phyloP scores from a whole-genome alignment of 164 flowering plant species.

The Aristolochia californica region DNA sequence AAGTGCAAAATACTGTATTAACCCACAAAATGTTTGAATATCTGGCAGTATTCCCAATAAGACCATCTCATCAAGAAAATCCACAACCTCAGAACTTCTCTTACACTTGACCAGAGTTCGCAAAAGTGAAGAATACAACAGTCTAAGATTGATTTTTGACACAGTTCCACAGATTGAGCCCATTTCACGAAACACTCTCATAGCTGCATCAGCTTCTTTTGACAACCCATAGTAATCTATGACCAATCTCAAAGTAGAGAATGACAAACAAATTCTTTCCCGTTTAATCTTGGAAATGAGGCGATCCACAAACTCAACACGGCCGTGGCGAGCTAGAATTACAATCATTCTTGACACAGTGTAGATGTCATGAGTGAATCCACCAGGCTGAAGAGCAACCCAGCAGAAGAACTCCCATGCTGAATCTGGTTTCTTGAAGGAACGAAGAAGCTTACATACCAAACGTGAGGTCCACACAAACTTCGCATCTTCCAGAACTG shows the following conservation, averaged over 20 bases:
- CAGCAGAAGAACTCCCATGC: constrained; percentile 92
- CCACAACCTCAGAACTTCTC: constrained; percentile 41
- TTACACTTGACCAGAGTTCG: constrained; percentile 66
- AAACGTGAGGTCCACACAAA: constrained; percentile 78
- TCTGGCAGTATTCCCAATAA: constrained; percentile 49
- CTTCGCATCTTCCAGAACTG: constrained; percentile 50
- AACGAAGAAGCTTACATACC: constrained; percentile 75
- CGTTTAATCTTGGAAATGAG: constrained; percentile 46
- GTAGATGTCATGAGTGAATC: constrained; percentile 65
- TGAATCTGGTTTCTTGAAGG: constrained; percentile 53
- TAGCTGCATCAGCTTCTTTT: constrained; percentile 67
- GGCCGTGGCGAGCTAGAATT: constrained; percentile 59
- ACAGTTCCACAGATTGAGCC: constrained; percentile 36
- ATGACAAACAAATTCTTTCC: constrained; percentile 57
- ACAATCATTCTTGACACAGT: constrained; percentile 69
- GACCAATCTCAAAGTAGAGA: constrained; percentile 56
- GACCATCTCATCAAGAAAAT: constrained; percentile 69
- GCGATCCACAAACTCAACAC: constrained; percentile 46
- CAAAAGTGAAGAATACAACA: constrained; percentile 71
- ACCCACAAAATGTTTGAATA: constrained; percentile 68
- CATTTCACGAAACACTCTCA: constrained; percentile 49
- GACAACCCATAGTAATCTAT: constrained; percentile 76
- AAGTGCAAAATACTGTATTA: constrained; percentile 76
- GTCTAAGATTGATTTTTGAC: constrained; percentile 33
- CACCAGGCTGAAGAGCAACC: constrained; percentile 77